Percentiles rank a stretch among this genome's conserved stretches.
phyloP scores from a whole-genome alignment of 345 rosid genomes.

The Sapria himalayana region DNA sequence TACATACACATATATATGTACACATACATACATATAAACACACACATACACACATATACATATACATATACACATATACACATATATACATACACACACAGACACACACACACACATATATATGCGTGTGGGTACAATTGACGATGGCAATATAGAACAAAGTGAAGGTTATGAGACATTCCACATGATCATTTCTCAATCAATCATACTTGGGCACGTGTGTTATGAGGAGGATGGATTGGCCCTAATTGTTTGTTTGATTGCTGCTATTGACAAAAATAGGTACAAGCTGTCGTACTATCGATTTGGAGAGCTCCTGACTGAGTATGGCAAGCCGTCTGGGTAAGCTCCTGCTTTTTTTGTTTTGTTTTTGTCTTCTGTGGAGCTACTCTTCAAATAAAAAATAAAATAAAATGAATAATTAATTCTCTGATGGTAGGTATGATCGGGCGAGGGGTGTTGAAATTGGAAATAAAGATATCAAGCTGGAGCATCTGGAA shows the following conservation, averaged over 20 bases:
- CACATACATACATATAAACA: not conserved
- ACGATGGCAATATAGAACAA: too few relatives aligned
- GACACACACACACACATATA: not conserved
- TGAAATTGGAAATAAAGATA: slow-evolving; percentile 88
- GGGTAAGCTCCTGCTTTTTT: slow-evolving; percentile 38
- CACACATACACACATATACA: not conserved
- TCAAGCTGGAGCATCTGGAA: slow-evolving; percentile 78
- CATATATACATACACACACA: not conserved
- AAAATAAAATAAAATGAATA: too few relatives aligned
- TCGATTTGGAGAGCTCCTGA: slow-evolving; percentile 85
- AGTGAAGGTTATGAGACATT: too few relatives aligned
- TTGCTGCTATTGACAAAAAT: too few relatives aligned
- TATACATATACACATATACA: not conserved
- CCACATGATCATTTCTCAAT: too few relatives aligned
- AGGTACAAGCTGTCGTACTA: slow-evolving; percentile 95
- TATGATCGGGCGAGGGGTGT: slow-evolving; percentile 96
- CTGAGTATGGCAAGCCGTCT: slow-evolving; percentile 81
- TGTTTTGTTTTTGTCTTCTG: not conserved
- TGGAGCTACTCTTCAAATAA: too few relatives aligned
- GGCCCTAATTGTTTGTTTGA: too few relatives aligned
- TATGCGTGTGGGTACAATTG: not conserved
- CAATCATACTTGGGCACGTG: too few relatives aligned
- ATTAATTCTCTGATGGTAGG: too few relatives aligned
- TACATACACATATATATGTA: not conserved
- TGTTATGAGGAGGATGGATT: too few relatives aligned